These are phyloP conservation scores for Macadamia tetraphylla DNA, from an alignment of 164 flowering plant species.

Conservation along the genomic window DNA sequence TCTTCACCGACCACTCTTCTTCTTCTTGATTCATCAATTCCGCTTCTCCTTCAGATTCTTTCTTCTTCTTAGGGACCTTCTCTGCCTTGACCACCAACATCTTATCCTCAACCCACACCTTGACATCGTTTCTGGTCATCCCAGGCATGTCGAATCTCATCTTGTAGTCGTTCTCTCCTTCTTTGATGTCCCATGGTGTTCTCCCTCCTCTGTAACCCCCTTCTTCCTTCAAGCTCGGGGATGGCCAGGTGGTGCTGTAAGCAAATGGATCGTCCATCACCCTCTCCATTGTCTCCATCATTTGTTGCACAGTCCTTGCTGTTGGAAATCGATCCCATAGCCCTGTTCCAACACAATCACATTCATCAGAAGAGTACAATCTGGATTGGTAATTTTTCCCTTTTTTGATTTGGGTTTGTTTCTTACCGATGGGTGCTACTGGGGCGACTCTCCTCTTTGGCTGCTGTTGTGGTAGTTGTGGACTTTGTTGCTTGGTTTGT, in stretches of 20 bases:
- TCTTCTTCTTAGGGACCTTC: conserved; percentile 30
- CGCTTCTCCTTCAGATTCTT: not conserved
- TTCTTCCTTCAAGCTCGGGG: conserved; percentile 22
- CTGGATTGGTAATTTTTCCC: too few relatives aligned
- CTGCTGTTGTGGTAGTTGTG: not conserved
- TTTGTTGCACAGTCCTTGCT: conserved; percentile 76
- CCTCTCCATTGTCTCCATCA: conserved; percentile 89
- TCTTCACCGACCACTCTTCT: conserved; percentile 61
- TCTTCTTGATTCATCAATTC: conserved; percentile 17
- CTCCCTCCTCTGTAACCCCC: conserved; percentile 47
- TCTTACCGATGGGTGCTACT: conserved; percentile 37
- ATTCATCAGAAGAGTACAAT: not conserved
- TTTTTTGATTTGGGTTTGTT: too few relatives aligned
- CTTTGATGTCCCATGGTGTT: conserved; percentile 89
- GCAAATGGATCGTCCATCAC: conserved; percentile 63
- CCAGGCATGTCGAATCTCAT: conserved; percentile 94
- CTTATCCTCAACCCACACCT: conserved; percentile 76
- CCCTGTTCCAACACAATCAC: conserved; percentile 27
- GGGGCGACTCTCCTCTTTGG: conserved; percentile 21
- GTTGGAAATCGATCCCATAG: conserved; percentile 76
- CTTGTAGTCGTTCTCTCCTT: conserved; percentile 50
- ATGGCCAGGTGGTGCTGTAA: conserved; percentile 29
- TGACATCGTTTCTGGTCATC: conserved; percentile 75
- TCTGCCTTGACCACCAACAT: conserved; percentile 77
- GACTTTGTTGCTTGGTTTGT: conserved; percentile 19